phyloP scores from a whole-genome alignment of 2,329 filamentous ascomycete species.

The Apiospora koreana region DNA sequence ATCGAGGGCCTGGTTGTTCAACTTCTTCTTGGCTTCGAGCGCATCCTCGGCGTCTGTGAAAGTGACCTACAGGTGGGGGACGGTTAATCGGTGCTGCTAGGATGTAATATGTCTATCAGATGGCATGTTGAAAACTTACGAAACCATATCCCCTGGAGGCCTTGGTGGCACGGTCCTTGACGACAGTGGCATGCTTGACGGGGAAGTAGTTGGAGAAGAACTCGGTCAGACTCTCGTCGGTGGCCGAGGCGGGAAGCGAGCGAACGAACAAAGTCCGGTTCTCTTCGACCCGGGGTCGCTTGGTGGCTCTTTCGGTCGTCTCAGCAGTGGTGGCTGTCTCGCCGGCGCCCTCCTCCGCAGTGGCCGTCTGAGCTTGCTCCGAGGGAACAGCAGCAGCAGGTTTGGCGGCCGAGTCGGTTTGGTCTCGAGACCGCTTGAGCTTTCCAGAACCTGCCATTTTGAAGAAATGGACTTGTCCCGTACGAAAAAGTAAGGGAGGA shows the following conservation, averaged over 20 bases:
- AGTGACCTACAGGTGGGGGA: conserved; percentile 45
- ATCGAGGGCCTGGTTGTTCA: conserved; percentile 76
- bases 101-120: no score
- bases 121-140: conserved; percentile 45
- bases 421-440: conserved; percentile 13
- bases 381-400: not conserved
- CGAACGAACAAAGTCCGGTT: conserved; percentile 85
- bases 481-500: no score
- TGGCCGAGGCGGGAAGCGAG: conserved; percentile 76
- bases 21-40: conserved; percentile 73
- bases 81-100: not conserved
- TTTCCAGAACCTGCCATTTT: conserved; percentile 10
- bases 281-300: conserved; percentile 61
- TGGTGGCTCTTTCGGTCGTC: conserved; percentile 36
- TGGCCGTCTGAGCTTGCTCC: not conserved
- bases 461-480: no score
- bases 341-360: not conserved
- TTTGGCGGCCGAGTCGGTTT: not conserved
- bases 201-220: conserved; percentile 95
- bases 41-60: conserved; percentile 95
- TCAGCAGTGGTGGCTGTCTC: not conserved
- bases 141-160: conserved; percentile 92
- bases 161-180: conserved; percentile 83
- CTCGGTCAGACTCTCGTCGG: conserved; percentile 78
- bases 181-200: conserved; percentile 93